Evolutionary conservation across 768 basidiomycete species (phyloP).

Genomic region (Lactarius tabidus): DNA sequence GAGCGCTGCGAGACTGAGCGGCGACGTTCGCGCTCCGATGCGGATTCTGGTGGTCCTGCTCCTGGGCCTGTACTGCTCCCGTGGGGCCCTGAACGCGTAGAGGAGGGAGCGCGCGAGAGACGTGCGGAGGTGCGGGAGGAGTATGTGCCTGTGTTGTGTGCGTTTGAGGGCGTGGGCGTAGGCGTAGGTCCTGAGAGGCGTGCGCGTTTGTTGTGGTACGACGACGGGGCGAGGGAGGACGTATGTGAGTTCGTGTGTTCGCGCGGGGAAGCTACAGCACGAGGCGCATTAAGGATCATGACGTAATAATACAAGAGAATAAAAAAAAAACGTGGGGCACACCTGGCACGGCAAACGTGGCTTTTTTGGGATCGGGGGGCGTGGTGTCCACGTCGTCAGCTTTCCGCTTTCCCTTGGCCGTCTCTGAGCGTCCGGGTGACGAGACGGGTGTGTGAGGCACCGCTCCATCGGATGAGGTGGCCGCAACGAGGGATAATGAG

Average conservation of each 20-base stretch:
- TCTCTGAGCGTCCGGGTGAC: conserved; percentile 31
- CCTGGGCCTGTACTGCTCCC: not conserved
- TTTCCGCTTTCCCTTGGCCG: conserved; percentile 61
- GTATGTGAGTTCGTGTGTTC: conserved; percentile 26
- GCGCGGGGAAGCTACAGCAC: conserved; percentile 29
- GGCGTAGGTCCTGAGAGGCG: conserved; percentile 46
- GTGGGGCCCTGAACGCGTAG: conserved; percentile 32
- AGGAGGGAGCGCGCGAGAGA: conserved; percentile 27
- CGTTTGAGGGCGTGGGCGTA: conserved; percentile 36
- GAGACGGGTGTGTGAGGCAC: conserved; percentile 19
- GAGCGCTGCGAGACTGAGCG: conserved; percentile 56
- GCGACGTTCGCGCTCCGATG: conserved; percentile 24
- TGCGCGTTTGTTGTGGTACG: conserved; percentile 68
- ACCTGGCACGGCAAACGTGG: conserved; percentile 64
- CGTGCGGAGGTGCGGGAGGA: conserved; percentile 35
- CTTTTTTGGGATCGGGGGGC: conserved; percentile 57
- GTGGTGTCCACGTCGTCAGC: conserved; percentile 70
- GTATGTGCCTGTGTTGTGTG: conserved; percentile 44
- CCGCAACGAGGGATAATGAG: conserved; percentile 23
- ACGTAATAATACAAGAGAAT: conserved; percentile 25
- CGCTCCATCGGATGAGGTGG: conserved; percentile 32
- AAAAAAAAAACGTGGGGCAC: conserved; percentile 31
- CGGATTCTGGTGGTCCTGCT: conserved; percentile 2
- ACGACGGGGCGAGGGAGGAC: conserved; percentile 64
- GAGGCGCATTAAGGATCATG: conserved; percentile 14